Evolutionary conservation across 148 eudicot genomes (phyloP).

Genomic region (Rhododendron williamsianum): DNA sequence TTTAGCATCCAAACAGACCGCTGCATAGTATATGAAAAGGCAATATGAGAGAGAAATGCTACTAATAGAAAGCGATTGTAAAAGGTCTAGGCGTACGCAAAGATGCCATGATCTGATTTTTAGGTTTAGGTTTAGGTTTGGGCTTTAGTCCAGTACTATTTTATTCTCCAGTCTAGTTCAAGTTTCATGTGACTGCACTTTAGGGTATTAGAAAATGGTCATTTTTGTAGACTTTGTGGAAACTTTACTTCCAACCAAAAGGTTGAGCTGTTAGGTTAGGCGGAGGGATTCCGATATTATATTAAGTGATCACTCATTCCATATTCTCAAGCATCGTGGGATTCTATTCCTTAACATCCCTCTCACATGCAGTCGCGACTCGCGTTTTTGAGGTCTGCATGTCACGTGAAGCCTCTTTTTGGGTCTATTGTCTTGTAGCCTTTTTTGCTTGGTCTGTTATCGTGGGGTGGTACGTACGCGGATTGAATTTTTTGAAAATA

Average conservation of each 20-base stretch:
- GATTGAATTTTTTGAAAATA: no score
- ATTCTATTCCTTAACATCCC: no score
- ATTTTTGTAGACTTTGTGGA: background rate
- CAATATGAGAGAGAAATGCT: background rate
- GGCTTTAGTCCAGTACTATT: background rate
- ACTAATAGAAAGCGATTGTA: background rate
- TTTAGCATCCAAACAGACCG: background rate
- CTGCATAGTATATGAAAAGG: background rate
- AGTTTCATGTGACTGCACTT: background rate
- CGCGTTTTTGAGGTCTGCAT: background rate
- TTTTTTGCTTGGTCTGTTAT: no score
- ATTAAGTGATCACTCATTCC: no score
- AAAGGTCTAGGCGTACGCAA: background rate
- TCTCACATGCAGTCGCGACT: background rate
- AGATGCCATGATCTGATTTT: background rate
- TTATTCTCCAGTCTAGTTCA: background rate
- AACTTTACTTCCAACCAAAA: background rate
- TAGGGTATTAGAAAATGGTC: background rate
- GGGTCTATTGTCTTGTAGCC: no score
- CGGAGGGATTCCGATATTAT: background rate
- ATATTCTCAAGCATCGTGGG: no score
- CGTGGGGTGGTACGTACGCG: rapidly evolving
- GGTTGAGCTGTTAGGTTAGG: background rate
- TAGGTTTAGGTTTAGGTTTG: background rate
- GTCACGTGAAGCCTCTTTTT: background rate